Base-by-base conservation (phyloP, 2,329 filamentous ascomycete genomes). In the Neofusicoccum sp. region DNA sequence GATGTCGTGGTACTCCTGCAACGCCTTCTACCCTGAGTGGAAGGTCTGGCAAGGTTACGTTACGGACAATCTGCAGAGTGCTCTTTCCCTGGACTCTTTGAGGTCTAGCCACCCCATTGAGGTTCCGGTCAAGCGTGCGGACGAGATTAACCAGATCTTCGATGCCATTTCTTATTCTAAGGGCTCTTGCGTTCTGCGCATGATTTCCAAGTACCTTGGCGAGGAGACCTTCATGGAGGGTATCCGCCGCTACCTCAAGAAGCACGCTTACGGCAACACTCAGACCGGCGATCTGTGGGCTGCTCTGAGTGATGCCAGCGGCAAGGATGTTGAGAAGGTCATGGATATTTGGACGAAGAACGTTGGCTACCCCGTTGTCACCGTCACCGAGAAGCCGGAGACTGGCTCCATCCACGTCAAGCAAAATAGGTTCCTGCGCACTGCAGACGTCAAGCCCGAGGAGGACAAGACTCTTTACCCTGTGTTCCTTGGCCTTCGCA, bases 331-430 rank as follows among this genome's bases (percentile, higher is more conserved):
- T 14, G 88, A 92, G 71, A 86, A 91, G 66, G 90, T 97, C 63
- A 97, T 97, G 89, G 89, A 93, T 61, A 92, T 94, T 68, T 98
- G 94, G 94, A 98, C 94, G 58, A 97, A 97, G 84, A 90, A 97
- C 71, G 90, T 98, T 63, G 94, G 94, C 59, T 97, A 90, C 79
- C 94, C 94, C 0, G 93, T 98, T 43, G 85, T 98, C 49, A 90
- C 89, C 6, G 93, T 98, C 33, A 91, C 90, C 0, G 91, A 94
- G 76, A 86, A 90, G 64, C 82, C 88, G 62, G 81, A 83, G 31
- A 84, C 88, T 52, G 89, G 86, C 65, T 88, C 88, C 22, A 93
- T 97, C 71, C 89, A 89, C 66, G 83, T 98, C 67, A 95, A 95
- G 83, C 94, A 98, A 78, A 97, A 97, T 79, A 91, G 94, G 59